A percentile compares a stretch with the other conserved stretches of the same genome.
Evolutionary conservation across 768 basidiomycete genomes (phyloP).

Genomic region (Cystobasidiopsis lactophilus): DNA sequence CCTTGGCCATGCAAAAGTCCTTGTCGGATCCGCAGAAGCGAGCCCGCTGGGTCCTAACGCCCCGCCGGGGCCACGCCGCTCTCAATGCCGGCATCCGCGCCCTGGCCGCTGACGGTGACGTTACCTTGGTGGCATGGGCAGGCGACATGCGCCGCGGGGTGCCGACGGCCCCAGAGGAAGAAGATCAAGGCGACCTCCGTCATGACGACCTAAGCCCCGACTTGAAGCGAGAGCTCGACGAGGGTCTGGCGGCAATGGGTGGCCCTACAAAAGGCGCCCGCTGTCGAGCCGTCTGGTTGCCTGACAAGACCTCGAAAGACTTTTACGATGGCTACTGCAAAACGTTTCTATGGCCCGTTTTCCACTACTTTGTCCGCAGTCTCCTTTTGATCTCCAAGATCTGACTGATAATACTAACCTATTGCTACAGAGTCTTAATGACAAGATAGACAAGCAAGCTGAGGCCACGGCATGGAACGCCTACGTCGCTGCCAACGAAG

Average conservation of each 20-base stretch:
- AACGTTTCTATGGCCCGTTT: slow-evolving; percentile 47
- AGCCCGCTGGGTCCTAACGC: slow-evolving; percentile 46
- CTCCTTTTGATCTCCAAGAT: slow-evolving; percentile 26
- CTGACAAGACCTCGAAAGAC: slow-evolving; percentile 33
- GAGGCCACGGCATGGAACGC: slow-evolving; percentile 44
- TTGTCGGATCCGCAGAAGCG: neutral
- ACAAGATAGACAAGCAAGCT: slow-evolving; percentile 68
- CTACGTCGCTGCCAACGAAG: slow-evolving; percentile 61
- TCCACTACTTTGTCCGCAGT: slow-evolving; percentile 77
- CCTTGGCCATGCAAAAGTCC: neutral
- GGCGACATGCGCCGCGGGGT: slow-evolving; percentile 43
- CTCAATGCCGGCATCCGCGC: slow-evolving; percentile 85
- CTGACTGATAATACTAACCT: slow-evolving; percentile 27
- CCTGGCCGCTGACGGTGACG: slow-evolving; percentile 60
- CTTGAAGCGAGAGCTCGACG: slow-evolving; percentile 45
- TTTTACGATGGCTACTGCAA: slow-evolving; percentile 71
- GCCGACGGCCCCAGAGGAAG: slow-evolving; percentile 16
- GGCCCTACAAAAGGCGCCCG: slow-evolving; percentile 41
- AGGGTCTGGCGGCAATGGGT: slow-evolving; percentile 40
- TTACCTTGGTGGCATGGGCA: slow-evolving; percentile 81
- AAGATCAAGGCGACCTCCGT: slow-evolving; percentile 26
- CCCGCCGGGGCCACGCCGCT: slow-evolving; percentile 74
- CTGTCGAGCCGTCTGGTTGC: slow-evolving; percentile 78
- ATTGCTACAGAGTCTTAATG: slow-evolving; percentile 50
- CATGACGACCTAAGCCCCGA: slow-evolving; percentile 32